These are phyloP conservation scores for Sclerotiophoma versabilis DNA, from an alignment of 2,329 filamentous ascomycete genomes.

Conservation along the genomic window DNA sequence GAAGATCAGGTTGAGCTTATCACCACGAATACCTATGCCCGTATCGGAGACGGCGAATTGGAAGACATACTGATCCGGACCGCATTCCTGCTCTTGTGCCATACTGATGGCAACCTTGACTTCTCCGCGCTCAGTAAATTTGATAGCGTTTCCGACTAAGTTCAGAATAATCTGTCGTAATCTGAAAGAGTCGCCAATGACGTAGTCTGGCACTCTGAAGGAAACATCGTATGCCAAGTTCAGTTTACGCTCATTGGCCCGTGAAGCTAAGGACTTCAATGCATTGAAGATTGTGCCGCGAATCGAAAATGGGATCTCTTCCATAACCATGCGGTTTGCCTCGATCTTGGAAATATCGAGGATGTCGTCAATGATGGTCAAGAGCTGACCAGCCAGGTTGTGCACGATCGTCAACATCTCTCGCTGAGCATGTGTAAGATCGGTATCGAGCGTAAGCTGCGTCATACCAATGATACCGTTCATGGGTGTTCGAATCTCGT, in stretches of 20 bases:
- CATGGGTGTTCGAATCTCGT: slow-evolving; percentile 97
- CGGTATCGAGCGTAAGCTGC: slow-evolving; percentile 90
- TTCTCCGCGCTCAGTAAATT: slow-evolving; percentile 96
- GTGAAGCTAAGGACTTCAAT: slow-evolving; percentile 93
- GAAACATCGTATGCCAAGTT: slow-evolving; percentile 94
- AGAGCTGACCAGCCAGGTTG: slow-evolving; percentile 90
- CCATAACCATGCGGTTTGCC: slow-evolving; percentile 96
- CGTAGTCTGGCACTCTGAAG: slow-evolving; percentile 90
- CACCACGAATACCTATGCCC: slow-evolving; percentile 92
- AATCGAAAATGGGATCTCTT: slow-evolving; percentile 95
- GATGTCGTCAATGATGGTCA: slow-evolving; percentile 93
- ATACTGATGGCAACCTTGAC: slow-evolving; percentile 91
- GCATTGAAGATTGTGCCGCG: slow-evolving; percentile 96
- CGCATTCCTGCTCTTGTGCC: slow-evolving; percentile 70
- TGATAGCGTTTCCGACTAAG: slow-evolving; percentile 96
- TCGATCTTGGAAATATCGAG: slow-evolving; percentile 80
- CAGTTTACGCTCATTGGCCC: slow-evolving; percentile 94
- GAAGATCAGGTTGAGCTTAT: slow-evolving; percentile 97
- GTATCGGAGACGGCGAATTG: slow-evolving; percentile 97
- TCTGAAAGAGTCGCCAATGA: slow-evolving; percentile 95
- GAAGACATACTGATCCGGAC: slow-evolving; percentile 83
- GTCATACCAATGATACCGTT: slow-evolving; percentile 99
- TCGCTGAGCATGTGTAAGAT: slow-evolving; percentile 91
- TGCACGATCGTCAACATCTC: slow-evolving; percentile 99
- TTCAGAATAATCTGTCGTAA: slow-evolving; percentile 96